Conservation (phyloP, 768 basidiomycete genomes). For the Leccinum longicurvipes region DNA sequence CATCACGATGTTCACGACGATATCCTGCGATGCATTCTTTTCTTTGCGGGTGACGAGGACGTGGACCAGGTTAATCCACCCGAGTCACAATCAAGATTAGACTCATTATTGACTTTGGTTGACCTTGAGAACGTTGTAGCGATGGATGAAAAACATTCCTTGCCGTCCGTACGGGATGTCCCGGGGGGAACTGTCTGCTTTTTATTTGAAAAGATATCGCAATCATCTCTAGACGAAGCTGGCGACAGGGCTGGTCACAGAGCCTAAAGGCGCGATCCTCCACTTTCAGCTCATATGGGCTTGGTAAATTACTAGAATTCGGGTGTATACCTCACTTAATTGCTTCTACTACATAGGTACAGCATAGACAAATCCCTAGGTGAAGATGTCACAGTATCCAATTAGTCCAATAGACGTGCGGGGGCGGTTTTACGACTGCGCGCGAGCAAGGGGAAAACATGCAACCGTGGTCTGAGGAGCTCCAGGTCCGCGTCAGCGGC, state of each 20-base stretch:
- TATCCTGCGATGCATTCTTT: slow-evolving; percentile 51
- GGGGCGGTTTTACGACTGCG: slow-evolving; percentile 12
- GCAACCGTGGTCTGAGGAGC: slow-evolving; percentile 4
- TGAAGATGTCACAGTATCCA: slow-evolving; percentile 1
- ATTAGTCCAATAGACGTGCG: slow-evolving; percentile 4
- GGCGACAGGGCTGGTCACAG: background rate
- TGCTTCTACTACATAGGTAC: background rate
- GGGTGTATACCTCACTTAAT: background rate
- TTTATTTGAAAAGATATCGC: slow-evolving; percentile 63
- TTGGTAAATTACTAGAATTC: background rate
- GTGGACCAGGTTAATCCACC: slow-evolving; percentile 5
- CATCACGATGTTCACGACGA: slow-evolving; percentile 59
- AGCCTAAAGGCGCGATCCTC: background rate
- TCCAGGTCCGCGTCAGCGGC: slow-evolving; percentile 21
- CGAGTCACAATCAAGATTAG: slow-evolving; percentile 26
- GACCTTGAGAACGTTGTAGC: slow-evolving; percentile 46
- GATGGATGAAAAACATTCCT: slow-evolving; percentile 32
- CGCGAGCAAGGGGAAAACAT: slow-evolving; percentile 2
- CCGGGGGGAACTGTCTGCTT: slow-evolving; percentile 73
- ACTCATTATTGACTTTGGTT: slow-evolving; percentile 39
- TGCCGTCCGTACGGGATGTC: slow-evolving; percentile 43
- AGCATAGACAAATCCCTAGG: slow-evolving; percentile 4
- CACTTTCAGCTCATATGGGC: background rate
- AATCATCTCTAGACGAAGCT: slow-evolving; percentile 7
- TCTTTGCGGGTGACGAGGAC: slow-evolving; percentile 17